phyloP scores from a whole-genome alignment of 139 green algal species.

The Tetradesmus obliquus region DNA sequence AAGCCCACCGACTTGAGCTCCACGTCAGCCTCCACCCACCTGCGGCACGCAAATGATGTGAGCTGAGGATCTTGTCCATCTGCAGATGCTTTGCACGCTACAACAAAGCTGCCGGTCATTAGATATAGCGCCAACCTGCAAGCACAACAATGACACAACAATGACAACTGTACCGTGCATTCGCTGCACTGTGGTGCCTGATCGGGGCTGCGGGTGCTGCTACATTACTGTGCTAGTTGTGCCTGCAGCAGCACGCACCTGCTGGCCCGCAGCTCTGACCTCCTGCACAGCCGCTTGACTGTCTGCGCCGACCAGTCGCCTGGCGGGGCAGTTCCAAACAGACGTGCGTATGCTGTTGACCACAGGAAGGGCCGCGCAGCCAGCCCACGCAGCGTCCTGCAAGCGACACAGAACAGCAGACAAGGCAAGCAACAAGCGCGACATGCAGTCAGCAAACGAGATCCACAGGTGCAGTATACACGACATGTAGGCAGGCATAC shows the following conservation, averaged over 20 bases:
- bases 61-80: no score
- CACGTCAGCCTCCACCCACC: conserved; percentile 56
- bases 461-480: not conserved
- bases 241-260: not conserved
- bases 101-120: no score
- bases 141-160: no score
- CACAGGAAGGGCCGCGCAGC: conserved; percentile 39
- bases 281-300: conserved; percentile 60
- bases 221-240: no score
- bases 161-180: no score
- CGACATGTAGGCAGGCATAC: not conserved
- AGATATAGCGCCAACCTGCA: no score
- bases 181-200: no score
- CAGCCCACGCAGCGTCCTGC: not conserved
- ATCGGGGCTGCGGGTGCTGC: no score
- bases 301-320: conserved; percentile 10
- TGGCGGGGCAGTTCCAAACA: conserved; percentile 45
- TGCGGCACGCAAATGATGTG: no score
- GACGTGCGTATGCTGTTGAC: conserved; percentile 24
- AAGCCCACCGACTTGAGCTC: conserved; percentile 21
- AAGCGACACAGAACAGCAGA: not conserved
- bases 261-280: conserved; percentile 55
- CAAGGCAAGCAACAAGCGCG: not conserved
- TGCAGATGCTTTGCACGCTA: no score
- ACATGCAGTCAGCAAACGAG: not conserved